Evolutionary conservation across 306 rosid genomes (phyloP).

Genomic region (Lathyrus aphaca): DNA sequence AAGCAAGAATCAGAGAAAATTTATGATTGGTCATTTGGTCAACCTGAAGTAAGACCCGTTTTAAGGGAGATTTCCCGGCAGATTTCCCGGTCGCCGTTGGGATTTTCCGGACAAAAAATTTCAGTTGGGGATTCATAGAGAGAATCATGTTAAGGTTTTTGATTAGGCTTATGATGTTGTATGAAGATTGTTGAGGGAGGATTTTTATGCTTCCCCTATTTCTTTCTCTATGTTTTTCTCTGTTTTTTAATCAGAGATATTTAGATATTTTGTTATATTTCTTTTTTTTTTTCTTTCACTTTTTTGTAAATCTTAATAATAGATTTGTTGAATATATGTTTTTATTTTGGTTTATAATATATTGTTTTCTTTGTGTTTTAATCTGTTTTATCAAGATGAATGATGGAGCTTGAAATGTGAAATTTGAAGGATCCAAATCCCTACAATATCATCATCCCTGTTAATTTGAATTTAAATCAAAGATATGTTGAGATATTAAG

Average conservation of each 20-base stretch:
- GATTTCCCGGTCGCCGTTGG: slow-evolving; percentile 80
- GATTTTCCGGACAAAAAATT: slow-evolving; percentile 57
- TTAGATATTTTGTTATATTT: slow-evolving; percentile 23
- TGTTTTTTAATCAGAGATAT: slow-evolving; percentile 37
- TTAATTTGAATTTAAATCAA: slow-evolving; percentile 9
- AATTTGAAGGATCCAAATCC: not conserved
- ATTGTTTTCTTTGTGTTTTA: not conserved
- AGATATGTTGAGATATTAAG: not conserved
- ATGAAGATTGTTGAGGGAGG: slow-evolving; percentile 38
- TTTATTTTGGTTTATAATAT: not conserved
- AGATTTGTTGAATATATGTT: slow-evolving; percentile 7
- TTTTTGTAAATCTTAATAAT: slow-evolving; percentile 41
- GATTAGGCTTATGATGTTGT: slow-evolving; percentile 20
- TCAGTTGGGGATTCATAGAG: slow-evolving; percentile 63
- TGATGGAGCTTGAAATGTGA: not conserved
- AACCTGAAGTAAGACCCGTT: slow-evolving; percentile 61
- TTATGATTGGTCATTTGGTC: slow-evolving; percentile 56
- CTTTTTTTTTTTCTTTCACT: not conserved
- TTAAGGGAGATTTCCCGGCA: slow-evolving; percentile 58
- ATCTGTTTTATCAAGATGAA: slow-evolving; percentile 4
- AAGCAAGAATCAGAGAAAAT: slow-evolving; percentile 73
- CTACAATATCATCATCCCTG: not conserved
- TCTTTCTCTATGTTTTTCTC: slow-evolving; percentile 43
- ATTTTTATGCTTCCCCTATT: slow-evolving; percentile 39
- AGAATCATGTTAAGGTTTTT: slow-evolving; percentile 15